Evolutionary conservation across 2,329 filamentous ascomycete genomes (phyloP).

Genomic region (Exophiala bonariae): DNA sequence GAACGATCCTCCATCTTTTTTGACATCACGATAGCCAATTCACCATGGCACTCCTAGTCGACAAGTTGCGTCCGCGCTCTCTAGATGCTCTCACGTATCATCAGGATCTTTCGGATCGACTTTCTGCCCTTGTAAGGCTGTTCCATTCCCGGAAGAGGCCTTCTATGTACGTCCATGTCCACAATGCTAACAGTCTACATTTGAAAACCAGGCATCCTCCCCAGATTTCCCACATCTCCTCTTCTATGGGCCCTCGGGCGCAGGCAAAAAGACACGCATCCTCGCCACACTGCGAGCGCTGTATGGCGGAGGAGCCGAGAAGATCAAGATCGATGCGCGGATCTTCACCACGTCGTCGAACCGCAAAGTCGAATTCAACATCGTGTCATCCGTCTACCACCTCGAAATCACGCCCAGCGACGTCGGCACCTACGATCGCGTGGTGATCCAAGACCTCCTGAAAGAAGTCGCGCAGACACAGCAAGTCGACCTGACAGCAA

Average conservation of each 20-base stretch:
- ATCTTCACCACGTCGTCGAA: slow-evolving; percentile 90
- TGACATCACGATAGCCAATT: too few relatives aligned
- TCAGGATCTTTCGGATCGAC: slow-evolving; percentile 78
- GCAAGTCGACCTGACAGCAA: slow-evolving; percentile 90
- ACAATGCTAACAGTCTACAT: slow-evolving; percentile 7
- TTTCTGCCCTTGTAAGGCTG: slow-evolving; percentile 74
- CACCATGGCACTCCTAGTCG: slow-evolving; percentile 63
- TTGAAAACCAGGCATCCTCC: slow-evolving; percentile 79
- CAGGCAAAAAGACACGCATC: slow-evolving; percentile 96
- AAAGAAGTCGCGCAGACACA: slow-evolving; percentile 99
- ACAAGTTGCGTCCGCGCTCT: slow-evolving; percentile 58
- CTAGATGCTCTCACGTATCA: slow-evolving; percentile 75
- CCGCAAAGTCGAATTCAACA: slow-evolving; percentile 98
- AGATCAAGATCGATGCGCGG: slow-evolving; percentile 98
- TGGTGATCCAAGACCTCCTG: slow-evolving; percentile 90
- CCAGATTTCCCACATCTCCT: slow-evolving; percentile 97
- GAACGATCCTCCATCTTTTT: background rate
- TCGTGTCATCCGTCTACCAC: slow-evolving; percentile 95
- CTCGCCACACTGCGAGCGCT: slow-evolving; percentile 93
- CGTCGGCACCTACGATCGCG: slow-evolving; percentile 92
- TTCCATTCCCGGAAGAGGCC: slow-evolving; percentile 7
- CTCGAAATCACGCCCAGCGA: slow-evolving; percentile 97
- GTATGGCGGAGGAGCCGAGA: slow-evolving; percentile 95
- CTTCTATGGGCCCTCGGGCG: slow-evolving; percentile 93
- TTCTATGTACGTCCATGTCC: slow-evolving; percentile 2